Base-by-base conservation (phyloP, 805 yeast species). In the Ogataea chonburiensis region DNA sequence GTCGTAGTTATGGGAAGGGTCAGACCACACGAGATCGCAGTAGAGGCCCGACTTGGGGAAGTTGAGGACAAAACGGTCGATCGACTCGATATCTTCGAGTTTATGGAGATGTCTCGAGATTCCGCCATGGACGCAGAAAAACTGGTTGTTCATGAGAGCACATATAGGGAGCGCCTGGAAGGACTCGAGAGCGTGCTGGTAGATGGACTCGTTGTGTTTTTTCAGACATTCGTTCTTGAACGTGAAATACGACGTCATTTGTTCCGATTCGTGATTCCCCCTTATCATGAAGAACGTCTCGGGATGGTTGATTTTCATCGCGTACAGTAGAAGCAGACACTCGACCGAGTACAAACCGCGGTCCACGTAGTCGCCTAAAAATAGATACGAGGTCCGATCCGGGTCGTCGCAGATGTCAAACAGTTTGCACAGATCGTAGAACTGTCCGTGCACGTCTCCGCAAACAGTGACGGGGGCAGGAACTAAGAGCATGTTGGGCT, bases 381-480 rank as follows among this genome's bases (percentile, higher is more conserved):
- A 91, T 38, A 91, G 64, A 58, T 87, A 91, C 16, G 81, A 73
- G 1, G 95, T 86, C 10, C 53, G 61, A 10, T 64, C 68, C 9
- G 97, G 96, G 52, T 83, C 81, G 3, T 97, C 98, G 26, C 96
- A 96, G 30, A 88, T 88, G 54, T 88, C 96, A 50, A 91, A 82
- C 42, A 91, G 65, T 60, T 88, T 88, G 75, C 89, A 70, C 49
- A 93, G 68, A 62, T 93, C 98, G 58, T 75, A 88, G 61, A 75
- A 91, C 60, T 93, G 98, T n/a, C 98, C 98, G 61, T 91, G 98
- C 11, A 91, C 77, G 60, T 91, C 98, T 34, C 98, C 98, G 62
- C 96, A 87, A 3, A 93, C 89, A 1, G 95, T 87, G 2, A 89
- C 83, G 0, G 98, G 98, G 2, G 96, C 94, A 1, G 86, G 86